A percentile compares a stretch with the other conserved stretches of the same genome.
These are phyloP conservation scores for Pyrus bretschneideri DNA, from an alignment of 306 rosid species.

Conservation along the genomic window DNA sequence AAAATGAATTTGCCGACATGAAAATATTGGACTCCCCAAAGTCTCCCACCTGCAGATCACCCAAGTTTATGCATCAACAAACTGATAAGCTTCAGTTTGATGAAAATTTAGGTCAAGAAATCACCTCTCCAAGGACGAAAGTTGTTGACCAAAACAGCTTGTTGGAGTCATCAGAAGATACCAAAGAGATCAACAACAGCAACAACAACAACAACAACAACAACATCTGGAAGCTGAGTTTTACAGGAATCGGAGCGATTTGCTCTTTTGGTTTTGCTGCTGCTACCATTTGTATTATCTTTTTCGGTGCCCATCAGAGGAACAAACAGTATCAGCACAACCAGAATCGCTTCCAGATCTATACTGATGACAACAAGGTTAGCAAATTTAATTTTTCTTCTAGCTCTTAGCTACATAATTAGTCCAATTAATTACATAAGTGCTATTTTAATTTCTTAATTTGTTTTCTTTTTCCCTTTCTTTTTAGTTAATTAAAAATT, in stretches of 20 bases:
- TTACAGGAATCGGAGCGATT: constrained; percentile 79
- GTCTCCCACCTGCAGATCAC: constrained; percentile 31
- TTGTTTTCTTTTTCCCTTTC: not conserved
- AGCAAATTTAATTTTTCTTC: not conserved
- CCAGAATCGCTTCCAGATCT: constrained; percentile 63
- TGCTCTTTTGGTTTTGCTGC: constrained; percentile 86
- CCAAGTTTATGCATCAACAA: constrained; percentile 20
- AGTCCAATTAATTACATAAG: not conserved
- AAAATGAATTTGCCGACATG: constrained; percentile 75
- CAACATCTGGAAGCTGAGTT: constrained; percentile 60
- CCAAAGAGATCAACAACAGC: constrained; percentile 13
- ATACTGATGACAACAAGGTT: constrained; percentile 68
- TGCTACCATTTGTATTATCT: constrained; percentile 62
- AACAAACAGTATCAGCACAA: constrained; percentile 26
- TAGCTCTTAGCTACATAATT: not conserved
- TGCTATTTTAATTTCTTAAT: not conserved
- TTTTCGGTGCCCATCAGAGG: constrained; percentile 49
- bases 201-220: constrained; percentile 7
- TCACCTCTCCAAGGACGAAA: constrained; percentile 43
- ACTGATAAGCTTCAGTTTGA: not conserved
- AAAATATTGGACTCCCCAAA: constrained; percentile 70
- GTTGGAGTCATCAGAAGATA: constrained; percentile 13
- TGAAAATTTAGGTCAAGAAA: not conserved
- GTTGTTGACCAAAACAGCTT: constrained; percentile 9
- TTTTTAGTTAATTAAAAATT: too few relatives aligned